phyloP scores from a whole-genome alignment of 345 rosid species.

The Acer saccharum region DNA sequence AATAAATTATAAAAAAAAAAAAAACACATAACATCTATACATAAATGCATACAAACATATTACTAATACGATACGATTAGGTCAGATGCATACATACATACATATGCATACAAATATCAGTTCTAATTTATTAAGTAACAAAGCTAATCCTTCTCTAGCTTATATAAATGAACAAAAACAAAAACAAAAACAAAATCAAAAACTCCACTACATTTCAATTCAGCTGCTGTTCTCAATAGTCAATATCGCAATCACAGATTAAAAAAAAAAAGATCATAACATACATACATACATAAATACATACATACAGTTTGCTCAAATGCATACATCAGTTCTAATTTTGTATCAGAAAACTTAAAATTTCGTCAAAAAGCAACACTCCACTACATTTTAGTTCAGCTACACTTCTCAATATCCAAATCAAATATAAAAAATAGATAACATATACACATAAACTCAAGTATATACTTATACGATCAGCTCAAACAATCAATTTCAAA shows the following conservation, averaged over 20 bases:
- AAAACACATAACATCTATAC: background rate
- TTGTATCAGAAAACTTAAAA: too few relatives aligned
- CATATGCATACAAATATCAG: too few relatives aligned
- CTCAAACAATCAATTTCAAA: background rate
- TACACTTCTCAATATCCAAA: too few relatives aligned
- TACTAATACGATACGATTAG: too few relatives aligned
- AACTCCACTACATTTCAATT: background rate
- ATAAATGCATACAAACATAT: background rate
- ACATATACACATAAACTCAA: too few relatives aligned
- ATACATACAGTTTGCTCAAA: too few relatives aligned
- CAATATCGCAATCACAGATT: background rate
- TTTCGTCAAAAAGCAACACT: too few relatives aligned
- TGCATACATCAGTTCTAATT: too few relatives aligned
- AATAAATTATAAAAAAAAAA: too few relatives aligned
- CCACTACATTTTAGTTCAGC: too few relatives aligned
- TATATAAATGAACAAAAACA: background rate
- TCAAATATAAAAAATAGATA: too few relatives aligned
- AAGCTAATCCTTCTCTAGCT: background rate
- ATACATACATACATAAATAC: too few relatives aligned
- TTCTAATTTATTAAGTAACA: background rate
- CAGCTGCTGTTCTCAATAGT: background rate
- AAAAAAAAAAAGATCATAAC: background rate
- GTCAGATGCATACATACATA: background rate
- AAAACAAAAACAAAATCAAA: background rate
- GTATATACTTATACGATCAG: background rate